Evolutionary conservation across 2,329 filamentous ascomycete genomes (phyloP), one percentile per base, ranked within the genome.

Genomic region (Sclerotinia minor): DNA sequence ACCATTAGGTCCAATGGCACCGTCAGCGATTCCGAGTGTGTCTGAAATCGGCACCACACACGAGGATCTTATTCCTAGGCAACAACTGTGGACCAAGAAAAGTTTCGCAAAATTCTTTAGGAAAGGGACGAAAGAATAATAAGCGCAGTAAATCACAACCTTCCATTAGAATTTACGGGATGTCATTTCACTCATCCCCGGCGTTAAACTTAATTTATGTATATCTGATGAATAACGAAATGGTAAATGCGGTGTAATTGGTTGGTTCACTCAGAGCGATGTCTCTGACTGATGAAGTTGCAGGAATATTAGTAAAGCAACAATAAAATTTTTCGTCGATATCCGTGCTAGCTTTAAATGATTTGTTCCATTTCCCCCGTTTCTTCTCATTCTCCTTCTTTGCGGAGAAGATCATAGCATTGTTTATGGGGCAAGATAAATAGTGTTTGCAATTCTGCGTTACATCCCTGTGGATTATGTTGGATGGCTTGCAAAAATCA

Each of bases 31-130:
- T 21, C 47, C 55, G 2, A 64, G 67, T 24, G 29, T 63, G n/a
- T 57, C 63, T 9, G 67, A 69, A 9, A 67, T 69, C 5, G 67
- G 63, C 29, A 50, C 32, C n/a, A 47, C 50, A n/a, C n/a, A 7
- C 13, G 50, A 53, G 47, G n/a, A 61, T 9, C 2, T 11, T 11
- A 41, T 21, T 9, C 24, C 61, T 26, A 55, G 6, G 41, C 50
- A 24, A 6, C 45, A 52, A 38, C 13, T 67, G 26, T 53, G 49
- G 15, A 0, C 64, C 2, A 66, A 68, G 49, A 68, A 66, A 35
- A 61, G 61, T 26, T 60, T 68, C 35, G 45, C 35, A 5, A 54
- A 55, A 21, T 68, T 68, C 17, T 68, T 66, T 3, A 44, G 41
- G 21, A 60, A 53, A 35, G 24, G 53, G 1, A 67, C 7, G 49